A percentile compares a stretch with the other conserved stretches of the same genome.
These are phyloP conservation scores for Cryptococcus deneoformans DNA, from an alignment of 1,284 basidiomycete species.

Conservation along the genomic window DNA sequence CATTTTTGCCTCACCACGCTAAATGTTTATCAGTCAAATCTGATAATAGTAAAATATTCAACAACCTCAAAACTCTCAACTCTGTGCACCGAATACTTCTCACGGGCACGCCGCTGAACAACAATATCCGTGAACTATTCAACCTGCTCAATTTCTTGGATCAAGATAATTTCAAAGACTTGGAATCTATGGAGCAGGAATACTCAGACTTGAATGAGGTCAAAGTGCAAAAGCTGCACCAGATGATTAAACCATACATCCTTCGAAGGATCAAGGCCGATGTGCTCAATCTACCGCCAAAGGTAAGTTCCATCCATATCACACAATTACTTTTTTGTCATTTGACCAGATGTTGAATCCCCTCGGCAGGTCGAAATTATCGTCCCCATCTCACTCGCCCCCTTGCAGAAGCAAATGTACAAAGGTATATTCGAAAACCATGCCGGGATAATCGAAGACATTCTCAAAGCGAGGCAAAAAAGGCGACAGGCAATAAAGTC, in stretches of 20 bases:
- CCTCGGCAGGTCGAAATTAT: conserved; percentile 58
- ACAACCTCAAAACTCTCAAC: conserved; percentile 73
- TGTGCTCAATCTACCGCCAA: conserved; percentile 86
- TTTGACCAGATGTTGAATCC: conserved; percentile 1
- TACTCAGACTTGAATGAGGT: conserved; percentile 72
- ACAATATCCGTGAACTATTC: conserved; percentile 85
- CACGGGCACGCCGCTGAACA: conserved; percentile 95
- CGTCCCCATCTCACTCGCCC: conserved; percentile 82
- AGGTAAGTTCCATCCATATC: conserved; percentile 55
- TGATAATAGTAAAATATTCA: conserved; percentile 76
- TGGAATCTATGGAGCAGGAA: conserved; percentile 66
- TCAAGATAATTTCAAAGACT: not conserved
- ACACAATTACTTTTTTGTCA: not conserved
- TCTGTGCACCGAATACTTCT: conserved; percentile 81
- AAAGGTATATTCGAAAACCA: conserved; percentile 63
- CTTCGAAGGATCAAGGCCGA: conserved; percentile 88
- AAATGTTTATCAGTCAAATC: conserved; percentile 60
- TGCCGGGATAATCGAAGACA: conserved; percentile 29
- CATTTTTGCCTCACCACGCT: not conserved
- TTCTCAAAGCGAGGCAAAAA: conserved; percentile 25
- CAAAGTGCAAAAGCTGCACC: conserved; percentile 72
- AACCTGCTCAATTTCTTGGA: not conserved
- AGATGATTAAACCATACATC: conserved; percentile 80
- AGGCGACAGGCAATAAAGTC: conserved; percentile 2
- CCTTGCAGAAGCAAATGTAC: conserved; percentile 86